These are phyloP conservation scores for Capsicum pubescens DNA, from an alignment of 257 asterid genomes.

Conservation along the genomic window DNA sequence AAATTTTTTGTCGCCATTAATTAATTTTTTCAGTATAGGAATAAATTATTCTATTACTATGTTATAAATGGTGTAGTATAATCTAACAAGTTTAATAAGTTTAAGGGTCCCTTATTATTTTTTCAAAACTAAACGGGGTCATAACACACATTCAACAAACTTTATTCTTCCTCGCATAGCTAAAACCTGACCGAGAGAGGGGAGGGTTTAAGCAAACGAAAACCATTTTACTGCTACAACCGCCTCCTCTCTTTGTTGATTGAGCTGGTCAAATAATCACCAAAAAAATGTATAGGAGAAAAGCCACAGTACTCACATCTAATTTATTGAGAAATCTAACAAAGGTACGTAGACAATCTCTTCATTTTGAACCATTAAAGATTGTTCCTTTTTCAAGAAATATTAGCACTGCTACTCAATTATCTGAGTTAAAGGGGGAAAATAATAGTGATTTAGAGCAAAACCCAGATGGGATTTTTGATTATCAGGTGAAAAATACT, in stretches of 20 bases:
- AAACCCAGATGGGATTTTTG: slow-evolving; percentile 38
- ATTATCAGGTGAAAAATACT: slow-evolving; percentile 23
- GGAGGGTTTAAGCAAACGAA: not conserved
- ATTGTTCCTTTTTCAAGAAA: slow-evolving; percentile 39
- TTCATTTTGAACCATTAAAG: slow-evolving; percentile 20
- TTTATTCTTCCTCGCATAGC: not conserved
- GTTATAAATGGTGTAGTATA: no score
- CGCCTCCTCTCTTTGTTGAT: not conserved
- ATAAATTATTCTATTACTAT: no score
- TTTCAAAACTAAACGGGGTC: not conserved
- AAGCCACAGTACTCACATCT: slow-evolving; percentile 45
- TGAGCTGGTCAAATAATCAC: not conserved
- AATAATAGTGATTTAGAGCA: slow-evolving; percentile 34
- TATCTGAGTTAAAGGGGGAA: slow-evolving; percentile 42
- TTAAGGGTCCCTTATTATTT: not conserved
- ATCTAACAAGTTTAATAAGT: no score
- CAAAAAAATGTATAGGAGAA: slow-evolving; percentile 54
- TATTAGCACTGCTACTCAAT: slow-evolving; percentile 56
- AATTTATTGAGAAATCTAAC: slow-evolving; percentile 42
- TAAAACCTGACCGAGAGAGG: no score
- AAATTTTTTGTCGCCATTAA: no score
- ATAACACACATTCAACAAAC: not conserved
- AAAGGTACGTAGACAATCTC: slow-evolving; percentile 51
- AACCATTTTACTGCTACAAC: not conserved
- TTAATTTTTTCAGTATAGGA: no score